Evolutionary conservation across 176 grass and related monocot species (phyloP), one percentile per base, ranked within the genome.

Genomic region (Aechmea fasciata): DNA sequence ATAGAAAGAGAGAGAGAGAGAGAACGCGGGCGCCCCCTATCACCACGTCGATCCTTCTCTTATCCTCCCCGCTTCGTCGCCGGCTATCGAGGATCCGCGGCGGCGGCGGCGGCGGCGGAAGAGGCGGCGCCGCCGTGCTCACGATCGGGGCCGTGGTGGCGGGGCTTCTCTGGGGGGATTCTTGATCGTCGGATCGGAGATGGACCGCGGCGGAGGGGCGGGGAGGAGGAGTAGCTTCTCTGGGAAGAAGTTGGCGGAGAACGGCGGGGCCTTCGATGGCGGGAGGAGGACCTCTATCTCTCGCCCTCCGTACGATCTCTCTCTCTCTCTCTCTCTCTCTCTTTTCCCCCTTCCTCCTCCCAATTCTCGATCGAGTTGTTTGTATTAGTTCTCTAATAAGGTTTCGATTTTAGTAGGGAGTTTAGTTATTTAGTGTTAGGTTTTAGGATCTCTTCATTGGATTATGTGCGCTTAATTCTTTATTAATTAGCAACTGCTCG

Each of bases 221-320:
- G 76, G 81, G 80, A 77, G 77, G 65, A 93, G 71, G 15, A 72
- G 69, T 74, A 49, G 82, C 10, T 64, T 78, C 50, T 83, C 85
- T 24, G 64, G 82, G 80, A 15, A 18, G 24, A 47, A 77, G 11
- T 24, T 69, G 64, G 12, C 50, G 28, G 90, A 89, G 73, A 93
- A 93, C 76, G 85, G 85, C 0, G 67, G 83, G 61, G 68, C 62
- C 67, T 54, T 10, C 24, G 52, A 13, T 48, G 54, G 51, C 23
- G 63, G 70, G n/a, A 77, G 83, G 77, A 51, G 83, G 68, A 50
- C 24, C 53, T 83, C 90, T 65, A 75, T 89, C 55, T 81, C 83
- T 76, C 85, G 73, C 22, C 29, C 48, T 63, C 50, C 71, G 87
- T 89, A 89, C 51, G 86, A 63, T 59, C 23, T 64, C 70, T 8